Percentiles rank a stretch among this genome's conserved stretches.
Evolutionary conservation across 2,329 filamentous ascomycete genomes (phyloP).

Genomic region (Exophiala aquamarina): DNA sequence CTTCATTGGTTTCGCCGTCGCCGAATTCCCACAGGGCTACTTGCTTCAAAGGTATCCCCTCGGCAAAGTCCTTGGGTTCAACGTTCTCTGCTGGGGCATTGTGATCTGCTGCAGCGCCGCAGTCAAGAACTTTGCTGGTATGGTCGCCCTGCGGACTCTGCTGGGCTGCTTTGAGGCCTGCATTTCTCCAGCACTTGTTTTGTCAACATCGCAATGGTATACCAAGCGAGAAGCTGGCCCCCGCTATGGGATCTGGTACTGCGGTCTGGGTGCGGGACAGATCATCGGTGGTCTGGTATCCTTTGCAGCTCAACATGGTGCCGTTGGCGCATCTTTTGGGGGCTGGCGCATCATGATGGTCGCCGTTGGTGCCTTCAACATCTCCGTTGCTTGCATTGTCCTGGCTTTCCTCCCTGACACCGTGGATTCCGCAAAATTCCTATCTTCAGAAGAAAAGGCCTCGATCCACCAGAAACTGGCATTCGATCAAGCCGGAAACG

Average conservation of each 20-base stretch:
- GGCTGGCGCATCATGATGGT: slow-evolving; percentile 42
- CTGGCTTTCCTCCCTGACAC: slow-evolving; percentile 42
- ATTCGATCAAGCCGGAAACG: slow-evolving; percentile 50
- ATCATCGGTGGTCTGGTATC: slow-evolving; percentile 12
- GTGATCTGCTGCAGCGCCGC: slow-evolving; percentile 3
- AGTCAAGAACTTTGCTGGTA: slow-evolving; percentile 42
- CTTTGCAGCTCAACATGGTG: slow-evolving; percentile 14
- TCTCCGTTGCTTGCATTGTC: slow-evolving; percentile 47
- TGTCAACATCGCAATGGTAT: slow-evolving; percentile 53
- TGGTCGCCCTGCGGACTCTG: slow-evolving; percentile 46
- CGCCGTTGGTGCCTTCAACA: slow-evolving; percentile 42
- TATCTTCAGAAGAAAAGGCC: slow-evolving; percentile 39
- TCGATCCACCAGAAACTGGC: slow-evolving; percentile 42
- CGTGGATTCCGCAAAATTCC: slow-evolving; percentile 36
- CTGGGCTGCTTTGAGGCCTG: slow-evolving; percentile 50
- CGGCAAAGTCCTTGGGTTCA: slow-evolving; percentile 60
- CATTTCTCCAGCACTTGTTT: slow-evolving; percentile 51
- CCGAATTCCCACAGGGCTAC: slow-evolving; percentile 62
- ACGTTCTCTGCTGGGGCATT: slow-evolving; percentile 50
- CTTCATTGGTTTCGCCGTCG: slow-evolving; percentile 61
- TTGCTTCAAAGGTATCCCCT: slow-evolving; percentile 62
- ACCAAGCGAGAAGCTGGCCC: slow-evolving; percentile 38
- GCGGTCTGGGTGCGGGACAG: slow-evolving; percentile 11
- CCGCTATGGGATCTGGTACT: slow-evolving; percentile 30
- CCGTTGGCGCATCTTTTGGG: slow-evolving; percentile 24